Evolutionary conservation across 225 moss, liverwort and hornwort species (phyloP), one percentile per base, ranked within the genome.

Genomic region (Bryum argenteum): DNA sequence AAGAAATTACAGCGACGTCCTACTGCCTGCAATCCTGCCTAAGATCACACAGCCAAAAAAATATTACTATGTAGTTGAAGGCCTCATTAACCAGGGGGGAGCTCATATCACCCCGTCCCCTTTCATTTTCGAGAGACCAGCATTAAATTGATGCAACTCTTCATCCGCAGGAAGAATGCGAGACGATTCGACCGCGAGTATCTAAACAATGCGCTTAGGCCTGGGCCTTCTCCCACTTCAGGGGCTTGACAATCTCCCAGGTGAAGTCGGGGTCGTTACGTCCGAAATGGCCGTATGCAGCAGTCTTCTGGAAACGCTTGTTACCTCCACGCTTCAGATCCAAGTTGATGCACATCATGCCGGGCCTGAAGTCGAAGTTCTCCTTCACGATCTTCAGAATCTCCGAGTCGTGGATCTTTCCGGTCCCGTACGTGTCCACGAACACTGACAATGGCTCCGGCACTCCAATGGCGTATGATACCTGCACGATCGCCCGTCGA

Each of bases 391-490:
- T 71, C 52, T 81, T 78, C 77, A 91, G 62, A 61, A 91, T 92
- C 75, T 78, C 80, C 3, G 82, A 50, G 28, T 92, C 91, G 11
- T 82, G 65, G 14, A 92, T 78, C 88, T 89, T 92, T 1, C 91
- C 91, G 6, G 91, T 92, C 8, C 85, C 88, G 71, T 88, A 90
- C 1, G 89, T 90, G 62, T 92, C 92, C n/a, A 90, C 92, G 65
- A 90, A 90, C 40, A 92, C 90, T 5, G 93, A 93, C 71, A 93
- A 54, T 0, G 93, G 93, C 87, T 93, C 93, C 8, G 93, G 87
- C 54, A 93, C 93, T 21, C 93, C 93, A 63, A 93, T 93, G 41
- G 93, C 93, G 71, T 93, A 93, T 6, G 93, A 93, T 17, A 93
- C 93, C 85, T 93, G 93, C 54, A 93, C 93, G 33, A 93, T 82